A percentile compares a stretch with the other conserved stretches of the same genome.
Evolutionary conservation across 1,139 yeast species (phyloP).

Genomic region (Candida sp.): DNA sequence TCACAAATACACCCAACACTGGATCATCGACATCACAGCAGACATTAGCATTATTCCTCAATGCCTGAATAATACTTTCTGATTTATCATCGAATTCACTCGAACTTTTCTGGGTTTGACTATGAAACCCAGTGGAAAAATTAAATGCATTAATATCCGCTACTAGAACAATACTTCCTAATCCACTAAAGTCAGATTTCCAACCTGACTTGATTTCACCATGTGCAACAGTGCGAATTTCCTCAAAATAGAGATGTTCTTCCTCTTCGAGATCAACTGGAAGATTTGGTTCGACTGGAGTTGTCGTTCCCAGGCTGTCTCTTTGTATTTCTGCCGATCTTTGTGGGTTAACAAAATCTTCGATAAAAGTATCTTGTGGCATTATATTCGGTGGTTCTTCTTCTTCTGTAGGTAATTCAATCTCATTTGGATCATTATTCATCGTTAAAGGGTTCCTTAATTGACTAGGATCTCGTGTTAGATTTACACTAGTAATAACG

Average conservation of each 20-base stretch:
- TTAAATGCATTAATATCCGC: constrained; percentile 61
- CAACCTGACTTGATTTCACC: constrained; percentile 90
- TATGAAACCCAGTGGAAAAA: constrained; percentile 51
- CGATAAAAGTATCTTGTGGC: constrained; percentile 21
- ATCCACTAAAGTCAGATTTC: constrained; percentile 84
- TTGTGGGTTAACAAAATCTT: constrained; percentile 19
- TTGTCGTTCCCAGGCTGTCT: constrained; percentile 1
- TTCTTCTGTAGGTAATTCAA: constrained; percentile 10
- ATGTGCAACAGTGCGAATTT: constrained; percentile 64
- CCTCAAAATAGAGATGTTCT: constrained; percentile 58
- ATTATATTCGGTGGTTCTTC: background rate
- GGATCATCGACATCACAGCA: constrained; percentile 85
- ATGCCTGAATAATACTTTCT: constrained; percentile 15
- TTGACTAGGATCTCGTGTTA: constrained; percentile 12
- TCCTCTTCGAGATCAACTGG: constrained; percentile 10
- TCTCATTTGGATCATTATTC: constrained; percentile 11
- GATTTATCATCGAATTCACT: constrained; percentile 26
- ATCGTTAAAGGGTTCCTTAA: constrained; percentile 9
- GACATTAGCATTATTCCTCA: constrained; percentile 52
- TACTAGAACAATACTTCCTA: constrained; percentile 74
- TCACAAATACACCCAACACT: constrained; percentile 69
- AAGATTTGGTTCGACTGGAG: constrained; percentile 2
- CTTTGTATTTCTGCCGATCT: background rate
- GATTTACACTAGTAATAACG: constrained; percentile 25
- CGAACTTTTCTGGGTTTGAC: constrained; percentile 23